These are phyloP conservation scores for Erodium maritimum DNA, from an alignment of 345 rosid genomes.

Conservation along the genomic window DNA sequence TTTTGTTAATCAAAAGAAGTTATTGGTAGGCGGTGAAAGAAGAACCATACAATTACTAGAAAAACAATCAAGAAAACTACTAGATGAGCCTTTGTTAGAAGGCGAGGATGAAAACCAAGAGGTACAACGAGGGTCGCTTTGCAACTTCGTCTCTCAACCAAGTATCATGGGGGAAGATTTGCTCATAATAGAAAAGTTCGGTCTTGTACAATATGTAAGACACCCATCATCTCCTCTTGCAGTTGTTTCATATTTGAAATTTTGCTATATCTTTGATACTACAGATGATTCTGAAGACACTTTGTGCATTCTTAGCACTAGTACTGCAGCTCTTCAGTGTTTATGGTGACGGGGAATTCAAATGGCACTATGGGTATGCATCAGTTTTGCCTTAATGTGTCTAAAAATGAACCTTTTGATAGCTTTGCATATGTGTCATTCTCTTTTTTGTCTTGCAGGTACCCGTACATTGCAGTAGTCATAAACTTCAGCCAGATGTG, in stretches of 20 bases:
- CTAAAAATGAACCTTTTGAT: too few relatives aligned
- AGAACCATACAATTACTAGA: constrained; percentile 51
- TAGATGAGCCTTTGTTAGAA: constrained; percentile 36
- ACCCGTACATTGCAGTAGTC: constrained; percentile 60
- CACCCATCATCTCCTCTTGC: background rate
- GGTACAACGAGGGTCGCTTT: constrained; percentile 21
- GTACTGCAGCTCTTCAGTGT: constrained; percentile 59
- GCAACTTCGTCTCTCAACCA: constrained; percentile 56
- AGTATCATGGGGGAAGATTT: constrained; percentile 47
- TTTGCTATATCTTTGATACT: constrained; percentile 7
- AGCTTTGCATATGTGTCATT: too few relatives aligned
- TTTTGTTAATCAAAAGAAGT: too few relatives aligned
- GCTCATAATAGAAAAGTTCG: constrained; percentile 54
- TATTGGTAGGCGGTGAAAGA: constrained; percentile 57
- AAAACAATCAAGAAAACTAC: constrained; percentile 29
- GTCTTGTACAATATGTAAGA: constrained; percentile 82
- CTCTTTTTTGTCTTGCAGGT: constrained; percentile 27
- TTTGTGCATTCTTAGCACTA: constrained; percentile 62
- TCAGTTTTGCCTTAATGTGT: too few relatives aligned
- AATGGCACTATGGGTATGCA: constrained; percentile 73
- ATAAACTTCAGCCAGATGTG: constrained; percentile 95
- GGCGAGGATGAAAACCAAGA: constrained; percentile 14
- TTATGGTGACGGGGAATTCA: constrained; percentile 83
- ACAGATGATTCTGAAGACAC: constrained; percentile 89
- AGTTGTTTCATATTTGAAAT: constrained; percentile 2